Conservation (phyloP, 129 eudicot genomes). For the Solidago caesia region DNA sequence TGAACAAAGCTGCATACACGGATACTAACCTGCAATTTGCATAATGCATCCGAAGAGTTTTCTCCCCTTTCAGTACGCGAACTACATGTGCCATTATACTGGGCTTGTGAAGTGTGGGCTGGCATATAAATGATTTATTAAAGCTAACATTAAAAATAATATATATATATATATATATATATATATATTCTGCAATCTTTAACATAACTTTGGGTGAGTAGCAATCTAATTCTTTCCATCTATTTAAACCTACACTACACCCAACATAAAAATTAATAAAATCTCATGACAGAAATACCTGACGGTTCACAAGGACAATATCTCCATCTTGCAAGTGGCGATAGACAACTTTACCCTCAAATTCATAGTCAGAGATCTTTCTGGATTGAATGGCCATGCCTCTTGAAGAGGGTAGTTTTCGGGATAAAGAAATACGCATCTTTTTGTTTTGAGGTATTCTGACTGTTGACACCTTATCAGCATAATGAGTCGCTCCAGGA, state of each 20-base stretch:
- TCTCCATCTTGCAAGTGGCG: slow-evolving; percentile 98
- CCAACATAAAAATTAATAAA: background rate
- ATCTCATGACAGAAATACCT: slow-evolving; percentile 42
- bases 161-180: background rate
- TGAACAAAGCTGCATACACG: background rate
- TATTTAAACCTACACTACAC: background rate
- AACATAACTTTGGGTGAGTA: background rate
- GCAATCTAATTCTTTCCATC: background rate
- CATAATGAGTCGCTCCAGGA: slow-evolving; percentile 83
- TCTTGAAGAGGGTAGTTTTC: slow-evolving; percentile 88
- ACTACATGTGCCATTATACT: slow-evolving; percentile 97
- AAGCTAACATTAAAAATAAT: background rate
- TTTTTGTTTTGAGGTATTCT: slow-evolving; percentile 51
- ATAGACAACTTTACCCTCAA: slow-evolving; percentile 76
- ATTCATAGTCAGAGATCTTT: slow-evolving; percentile 43
- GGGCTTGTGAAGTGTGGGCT: slow-evolving; percentile 99
- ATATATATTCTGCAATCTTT: background rate
- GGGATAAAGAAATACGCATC: slow-evolving; percentile 63
- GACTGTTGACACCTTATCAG: slow-evolving; percentile 52
- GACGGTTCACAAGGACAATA: slow-evolving; percentile 92
- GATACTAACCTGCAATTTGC: slow-evolving; percentile 90
- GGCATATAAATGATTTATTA: slow-evolving; percentile 15
- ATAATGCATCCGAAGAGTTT: slow-evolving; percentile 97
- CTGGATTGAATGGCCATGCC: slow-evolving; percentile 57
- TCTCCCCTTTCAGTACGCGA: slow-evolving; percentile 91